Evolutionary conservation across 2,329 filamentous ascomycete genomes (phyloP), one percentile per base, ranked within the genome.

Genomic region (Calonectria honghensis): DNA sequence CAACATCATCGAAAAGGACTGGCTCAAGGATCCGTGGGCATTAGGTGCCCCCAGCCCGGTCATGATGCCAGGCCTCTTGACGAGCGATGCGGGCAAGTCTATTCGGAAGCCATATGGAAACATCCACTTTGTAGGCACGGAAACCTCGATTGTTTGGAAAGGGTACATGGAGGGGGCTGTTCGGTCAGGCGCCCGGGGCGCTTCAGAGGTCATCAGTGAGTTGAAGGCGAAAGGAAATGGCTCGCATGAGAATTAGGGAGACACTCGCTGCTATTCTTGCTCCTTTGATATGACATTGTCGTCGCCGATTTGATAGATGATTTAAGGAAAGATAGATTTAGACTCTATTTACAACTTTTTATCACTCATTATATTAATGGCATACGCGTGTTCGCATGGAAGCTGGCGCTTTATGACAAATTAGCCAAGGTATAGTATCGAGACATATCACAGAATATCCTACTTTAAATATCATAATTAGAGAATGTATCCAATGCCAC

Each of bases 61-160:
- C n/a, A 78, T 78, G 77, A 66, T 61, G 61, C 77, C 0, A 68
- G 71, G 4, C 35, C 68, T 13, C 31, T 90, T 85, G 73, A 80
- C 14, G 57, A 79, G 57, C 57, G 37, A 78, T 77, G 77, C 68
- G 51, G 70, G 76, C 0, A 75, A 72, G 4, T 52, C 70, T 9
- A 37, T 90, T 85, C 73, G 79, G 6, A 57, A 79, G 45, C n/a
- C 74, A 1, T 75, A 79, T 76, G 80, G 75, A 9, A 67, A 73
- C 29, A 85, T 82, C 6, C 78, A 82, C 48, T 82, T 82, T 67
- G 73, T 74, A 16, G 79, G 81, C 0, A 78, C 78, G 0, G 81
- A 82, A 68, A 81, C 77, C 3, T 75, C 77, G 0, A 54, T 74
- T 35, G 75, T 76, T 6, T 82, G 79, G 79, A 81, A 81, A 68